Evolutionary conservation across 805 yeast genomes (phyloP).

Genomic region (Myxozyma lipomycoides): DNA sequence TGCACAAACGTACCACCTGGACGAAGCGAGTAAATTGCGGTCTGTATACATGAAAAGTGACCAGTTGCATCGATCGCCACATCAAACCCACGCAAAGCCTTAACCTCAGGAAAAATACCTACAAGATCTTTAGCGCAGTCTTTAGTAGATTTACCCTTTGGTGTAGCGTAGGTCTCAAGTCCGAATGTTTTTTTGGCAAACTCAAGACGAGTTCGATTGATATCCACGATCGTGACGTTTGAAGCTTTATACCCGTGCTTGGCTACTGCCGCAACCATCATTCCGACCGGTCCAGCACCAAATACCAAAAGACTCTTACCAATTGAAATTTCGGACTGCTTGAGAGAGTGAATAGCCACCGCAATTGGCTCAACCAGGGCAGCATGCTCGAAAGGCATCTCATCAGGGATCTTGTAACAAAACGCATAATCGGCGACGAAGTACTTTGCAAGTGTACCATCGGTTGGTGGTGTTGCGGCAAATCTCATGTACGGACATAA

Average conservation of each 20-base stretch:
- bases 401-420: slow-evolving; percentile 43
- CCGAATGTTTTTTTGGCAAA: slow-evolving; percentile 50
- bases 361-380: slow-evolving; percentile 57
- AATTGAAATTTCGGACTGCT: slow-evolving; percentile 40
- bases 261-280: slow-evolving; percentile 47
- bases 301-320: slow-evolving; percentile 48
- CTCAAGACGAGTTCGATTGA: slow-evolving; percentile 59
- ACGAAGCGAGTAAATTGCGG: slow-evolving; percentile 57
- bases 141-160: slow-evolving; percentile 4
- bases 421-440: slow-evolving; percentile 43
- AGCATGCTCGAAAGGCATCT: slow-evolving; percentile 44
- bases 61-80: slow-evolving; percentile 76
- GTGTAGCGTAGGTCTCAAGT: slow-evolving; percentile 5
- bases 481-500: slow-evolving; percentile 49
- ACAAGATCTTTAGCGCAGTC: slow-evolving; percentile 5
- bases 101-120: background rate
- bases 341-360: slow-evolving; percentile 57
- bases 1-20: slow-evolving; percentile 74
- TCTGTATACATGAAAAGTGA: slow-evolving; percentile 65
- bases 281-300: slow-evolving; percentile 55
- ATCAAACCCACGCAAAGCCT: slow-evolving; percentile 6
- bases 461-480: slow-evolving; percentile 52
- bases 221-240: slow-evolving; percentile 62
- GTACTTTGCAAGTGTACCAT: slow-evolving; percentile 55
- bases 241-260: slow-evolving; percentile 63